A percentile compares a stretch with the other conserved stretches of the same genome.
These are phyloP conservation scores for Geosmithia putterillii DNA, from an alignment of 2,329 filamentous ascomycete species.

Conservation along the genomic window DNA sequence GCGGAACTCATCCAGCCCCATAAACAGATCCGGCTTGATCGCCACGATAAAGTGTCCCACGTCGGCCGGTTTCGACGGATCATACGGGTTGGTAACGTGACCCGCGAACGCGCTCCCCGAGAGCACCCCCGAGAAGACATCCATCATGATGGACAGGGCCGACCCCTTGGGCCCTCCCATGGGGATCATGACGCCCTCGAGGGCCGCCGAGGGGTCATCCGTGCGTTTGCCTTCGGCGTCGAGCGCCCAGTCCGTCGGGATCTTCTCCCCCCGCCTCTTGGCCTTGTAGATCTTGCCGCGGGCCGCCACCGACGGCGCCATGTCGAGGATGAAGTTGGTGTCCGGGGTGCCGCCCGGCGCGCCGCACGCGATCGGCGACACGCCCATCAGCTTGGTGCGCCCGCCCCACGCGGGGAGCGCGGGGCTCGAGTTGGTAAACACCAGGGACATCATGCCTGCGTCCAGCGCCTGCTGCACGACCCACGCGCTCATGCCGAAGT, in stretches of 20 bases:
- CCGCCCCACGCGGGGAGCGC: conserved; percentile 63
- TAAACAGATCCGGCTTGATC: conserved; percentile 64
- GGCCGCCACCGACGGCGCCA: conserved; percentile 59
- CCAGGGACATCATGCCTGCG: conserved; percentile 55
- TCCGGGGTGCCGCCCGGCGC: conserved; percentile 49
- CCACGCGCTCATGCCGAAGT: conserved; percentile 78
- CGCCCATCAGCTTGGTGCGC: conserved; percentile 55
- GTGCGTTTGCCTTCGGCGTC: conserved; percentile 58
- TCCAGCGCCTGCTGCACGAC: conserved; percentile 67
- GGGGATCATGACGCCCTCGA: conserved; percentile 71
- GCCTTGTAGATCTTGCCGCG: conserved; percentile 66
- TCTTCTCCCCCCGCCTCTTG: conserved; percentile 52
- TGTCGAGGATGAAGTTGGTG: conserved; percentile 55
- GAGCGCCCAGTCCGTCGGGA: conserved; percentile 63
- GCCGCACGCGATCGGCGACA: conserved; percentile 64
- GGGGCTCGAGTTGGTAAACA: conserved; percentile 62
- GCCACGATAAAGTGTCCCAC: conserved; percentile 65
- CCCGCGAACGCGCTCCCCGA: conserved; percentile 71
- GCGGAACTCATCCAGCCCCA: conserved; percentile 57
- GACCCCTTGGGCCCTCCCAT: conserved; percentile 80
- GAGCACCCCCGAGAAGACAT: conserved; percentile 71
- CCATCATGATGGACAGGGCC: conserved; percentile 73
- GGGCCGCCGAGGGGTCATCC: conserved; percentile 56
- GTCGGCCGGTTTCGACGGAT: conserved; percentile 53
- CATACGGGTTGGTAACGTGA: conserved; percentile 65